phyloP scores from a whole-genome alignment of 2,329 filamentous ascomycete species.

The Raffaelea albimanens region DNA sequence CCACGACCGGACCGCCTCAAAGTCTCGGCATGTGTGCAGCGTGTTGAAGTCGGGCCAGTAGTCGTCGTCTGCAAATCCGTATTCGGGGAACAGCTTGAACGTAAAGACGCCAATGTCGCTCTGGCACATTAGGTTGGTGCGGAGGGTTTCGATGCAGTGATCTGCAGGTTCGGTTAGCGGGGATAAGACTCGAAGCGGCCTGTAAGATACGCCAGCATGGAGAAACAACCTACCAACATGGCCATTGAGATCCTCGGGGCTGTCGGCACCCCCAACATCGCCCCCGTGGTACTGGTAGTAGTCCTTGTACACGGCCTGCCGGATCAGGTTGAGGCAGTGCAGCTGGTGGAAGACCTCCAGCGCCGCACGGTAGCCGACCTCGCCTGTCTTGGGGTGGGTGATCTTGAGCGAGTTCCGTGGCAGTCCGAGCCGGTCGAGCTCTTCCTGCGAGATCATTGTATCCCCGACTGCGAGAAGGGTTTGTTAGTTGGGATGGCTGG shows the following conservation, averaged over 20 bases:
- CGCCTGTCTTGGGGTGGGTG: conserved; percentile 44
- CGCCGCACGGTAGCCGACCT: conserved; percentile 49
- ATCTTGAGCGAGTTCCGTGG: conserved; percentile 46
- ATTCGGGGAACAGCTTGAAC: conserved; percentile 37
- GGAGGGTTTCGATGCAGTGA: conserved; percentile 44
- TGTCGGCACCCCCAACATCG: conserved; percentile 31
- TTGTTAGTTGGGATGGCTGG: not conserved
- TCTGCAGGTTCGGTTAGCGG: conserved; percentile 21
- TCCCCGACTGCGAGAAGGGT: conserved; percentile 55
- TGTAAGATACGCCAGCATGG: conserved; percentile 1
- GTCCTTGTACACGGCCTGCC: conserved; percentile 38
- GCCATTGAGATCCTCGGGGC: conserved; percentile 29
- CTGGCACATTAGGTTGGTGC: conserved; percentile 45
- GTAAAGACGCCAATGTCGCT: conserved; percentile 45
- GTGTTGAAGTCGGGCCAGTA: conserved; percentile 48
- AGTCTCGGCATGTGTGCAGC: conserved; percentile 44
- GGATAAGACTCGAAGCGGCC: not conserved
- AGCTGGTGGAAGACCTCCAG: conserved; percentile 50
- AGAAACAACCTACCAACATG: conserved; percentile 26
- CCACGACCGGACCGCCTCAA: conserved; percentile 41
- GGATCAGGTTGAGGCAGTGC: conserved; percentile 38
- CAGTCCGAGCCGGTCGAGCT: conserved; percentile 41
- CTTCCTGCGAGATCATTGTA: conserved; percentile 46
- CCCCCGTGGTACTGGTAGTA: conserved; percentile 38
- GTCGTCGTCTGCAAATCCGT: conserved; percentile 29